Evolutionary conservation across 805 yeast genomes (phyloP).

Genomic region (Nakazawaea holstii): DNA sequence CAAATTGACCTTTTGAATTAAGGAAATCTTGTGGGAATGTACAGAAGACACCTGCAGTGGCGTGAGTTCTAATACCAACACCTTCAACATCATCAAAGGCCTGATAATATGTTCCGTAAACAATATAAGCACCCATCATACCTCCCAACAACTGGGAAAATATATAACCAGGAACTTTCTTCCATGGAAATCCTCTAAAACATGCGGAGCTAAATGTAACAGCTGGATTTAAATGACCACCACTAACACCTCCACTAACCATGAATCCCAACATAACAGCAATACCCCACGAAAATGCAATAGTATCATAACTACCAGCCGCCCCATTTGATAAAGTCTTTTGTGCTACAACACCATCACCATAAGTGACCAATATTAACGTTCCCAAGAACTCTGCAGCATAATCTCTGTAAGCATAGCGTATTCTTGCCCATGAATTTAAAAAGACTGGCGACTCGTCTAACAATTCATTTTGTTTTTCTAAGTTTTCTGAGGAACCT

Average conservation of each 20-base stretch:
- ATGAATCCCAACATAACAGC: constrained; percentile 48
- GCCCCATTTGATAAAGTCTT: constrained; percentile 28
- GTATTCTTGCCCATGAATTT: constrained; percentile 26
- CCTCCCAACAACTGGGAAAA: constrained; percentile 46
- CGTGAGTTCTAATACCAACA: constrained; percentile 23
- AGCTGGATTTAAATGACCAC: constrained; percentile 55
- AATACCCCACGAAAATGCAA: constrained; percentile 48
- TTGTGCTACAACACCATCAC: constrained; percentile 47
- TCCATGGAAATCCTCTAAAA: constrained; percentile 47
- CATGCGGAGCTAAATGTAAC: constrained; percentile 41
- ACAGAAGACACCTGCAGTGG: constrained; percentile 40
- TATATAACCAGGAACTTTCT: constrained; percentile 39
- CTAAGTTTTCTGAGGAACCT: constrained; percentile 1
- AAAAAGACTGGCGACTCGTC: constrained; percentile 9
- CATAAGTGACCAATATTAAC: constrained; percentile 37
- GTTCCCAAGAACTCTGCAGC: constrained; percentile 51
- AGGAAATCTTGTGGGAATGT: constrained; percentile 38
- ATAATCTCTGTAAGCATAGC: constrained; percentile 35
- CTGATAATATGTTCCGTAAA: constrained; percentile 38
- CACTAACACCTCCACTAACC: constrained; percentile 49
- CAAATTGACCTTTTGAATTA: constrained; percentile 37
- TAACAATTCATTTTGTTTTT: background rate
- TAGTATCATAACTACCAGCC: constrained; percentile 35
- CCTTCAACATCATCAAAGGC: constrained; percentile 34
- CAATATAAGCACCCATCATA: constrained; percentile 38